phyloP scores from a whole-genome alignment of 2,329 filamentous ascomycete species.

The Pseudogymnoascus sp. region DNA sequence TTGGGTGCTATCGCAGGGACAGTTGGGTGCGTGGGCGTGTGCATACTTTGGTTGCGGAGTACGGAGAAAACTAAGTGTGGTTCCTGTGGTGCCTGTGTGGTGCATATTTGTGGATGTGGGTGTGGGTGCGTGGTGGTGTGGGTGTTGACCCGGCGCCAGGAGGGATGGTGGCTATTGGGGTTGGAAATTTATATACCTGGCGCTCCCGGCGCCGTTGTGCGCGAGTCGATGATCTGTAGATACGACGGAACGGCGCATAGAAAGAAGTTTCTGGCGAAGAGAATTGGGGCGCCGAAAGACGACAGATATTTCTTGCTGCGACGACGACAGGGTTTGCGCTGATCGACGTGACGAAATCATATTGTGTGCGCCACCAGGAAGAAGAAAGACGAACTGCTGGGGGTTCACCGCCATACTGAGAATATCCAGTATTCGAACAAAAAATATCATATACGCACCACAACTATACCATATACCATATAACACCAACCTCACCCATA shows the following conservation, averaged over 20 bases:
- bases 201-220: not conserved
- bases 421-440: not conserved
- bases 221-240: not conserved
- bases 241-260: not conserved
- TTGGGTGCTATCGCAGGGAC: not conserved
- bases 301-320: not conserved
- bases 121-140: not conserved
- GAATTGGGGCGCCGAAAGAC: not conserved
- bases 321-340: not conserved
- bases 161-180: not conserved
- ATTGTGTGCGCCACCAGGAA: not conserved
- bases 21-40: not conserved
- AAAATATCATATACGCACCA: not conserved
- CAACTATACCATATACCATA: not conserved
- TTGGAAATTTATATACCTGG: slow-evolving; percentile 6
- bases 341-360: not conserved
- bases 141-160: not conserved
- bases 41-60: not conserved
- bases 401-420: slow-evolving; percentile 1
- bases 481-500: not conserved
- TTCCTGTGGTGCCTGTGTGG: not conserved
- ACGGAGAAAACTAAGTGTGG: not conserved
- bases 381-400: not conserved
- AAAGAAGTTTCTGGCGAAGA: not conserved
- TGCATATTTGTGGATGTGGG: not conserved